Percentiles rank a stretch among this genome's conserved stretches.
Evolutionary conservation across 345 rosid species (phyloP).

Genomic region (Pistacia integerrima): DNA sequence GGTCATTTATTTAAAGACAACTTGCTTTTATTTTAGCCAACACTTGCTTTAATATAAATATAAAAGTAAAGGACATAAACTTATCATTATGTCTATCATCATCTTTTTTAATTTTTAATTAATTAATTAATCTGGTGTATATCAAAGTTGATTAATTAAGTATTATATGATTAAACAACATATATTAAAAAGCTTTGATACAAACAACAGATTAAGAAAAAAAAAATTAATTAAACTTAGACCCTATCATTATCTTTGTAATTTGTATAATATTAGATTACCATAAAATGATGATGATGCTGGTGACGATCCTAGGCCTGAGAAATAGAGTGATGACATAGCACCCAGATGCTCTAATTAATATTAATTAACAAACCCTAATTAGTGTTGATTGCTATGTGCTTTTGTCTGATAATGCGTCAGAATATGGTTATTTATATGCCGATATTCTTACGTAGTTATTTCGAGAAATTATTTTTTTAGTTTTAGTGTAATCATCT

Average conservation of each 20-base stretch:
- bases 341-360: slow-evolving; percentile 17
- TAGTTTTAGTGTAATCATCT: too few species aligned
- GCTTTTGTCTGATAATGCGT: background rate
- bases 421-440: too few species aligned
- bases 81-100: slow-evolving; percentile 1
- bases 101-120: background rate
- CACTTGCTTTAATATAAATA: too few species aligned
- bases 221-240: background rate
- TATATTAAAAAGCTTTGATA: background rate
- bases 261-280: background rate
- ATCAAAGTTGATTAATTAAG: background rate
- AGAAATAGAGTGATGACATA: slow-evolving; percentile 17
- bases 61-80: too few species aligned
- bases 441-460: too few species aligned
- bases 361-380: slow-evolving; percentile 2
- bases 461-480: too few species aligned
- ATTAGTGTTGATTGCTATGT: background rate
- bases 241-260: background rate
- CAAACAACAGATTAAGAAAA: background rate
- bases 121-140: too few species aligned
- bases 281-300: background rate
- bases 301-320: background rate
- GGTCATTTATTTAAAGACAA: too few species aligned
- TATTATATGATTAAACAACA: background rate
- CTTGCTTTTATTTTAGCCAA: too few species aligned